A percentile compares a stretch with the other conserved stretches of the same genome.
These are phyloP conservation scores for Sequoiadendron giganteum DNA, from an alignment of 75 land plant genomes.

Conservation along the genomic window DNA sequence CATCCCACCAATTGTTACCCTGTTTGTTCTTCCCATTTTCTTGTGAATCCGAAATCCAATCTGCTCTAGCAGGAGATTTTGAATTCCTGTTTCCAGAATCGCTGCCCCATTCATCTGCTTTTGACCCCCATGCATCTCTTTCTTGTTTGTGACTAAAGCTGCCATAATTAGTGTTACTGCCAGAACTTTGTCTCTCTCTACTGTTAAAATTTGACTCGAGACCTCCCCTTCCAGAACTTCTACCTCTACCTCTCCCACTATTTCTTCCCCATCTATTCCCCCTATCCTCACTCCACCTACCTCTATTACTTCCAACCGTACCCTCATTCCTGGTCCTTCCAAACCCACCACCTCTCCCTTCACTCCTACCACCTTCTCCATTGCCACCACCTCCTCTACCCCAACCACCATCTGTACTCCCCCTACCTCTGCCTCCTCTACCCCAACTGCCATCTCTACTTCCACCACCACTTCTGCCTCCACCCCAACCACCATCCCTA, in stretches of 20 bases:
- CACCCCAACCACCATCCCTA: not conserved
- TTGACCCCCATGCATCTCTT: not conserved
- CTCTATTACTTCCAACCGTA: constrained; percentile 6
- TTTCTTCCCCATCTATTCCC: constrained; percentile 11
- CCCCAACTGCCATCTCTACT: constrained; percentile 25
- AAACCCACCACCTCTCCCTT: constrained; percentile 12
- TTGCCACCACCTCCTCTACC: constrained; percentile 14
- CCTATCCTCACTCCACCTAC: constrained; percentile 6
- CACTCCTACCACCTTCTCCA: constrained; percentile 22
- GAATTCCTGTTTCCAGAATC: constrained; percentile 43
- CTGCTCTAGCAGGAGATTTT: constrained; percentile 46
- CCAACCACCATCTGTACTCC: not conserved
- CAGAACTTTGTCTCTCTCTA: constrained; percentile 31
- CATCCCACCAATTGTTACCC: not conserved
- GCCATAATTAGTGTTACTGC: constrained; percentile 19
- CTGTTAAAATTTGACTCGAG: not conserved
- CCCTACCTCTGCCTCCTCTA: constrained; percentile 18
- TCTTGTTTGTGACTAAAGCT: not conserved
- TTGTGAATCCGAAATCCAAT: constrained; percentile 39
- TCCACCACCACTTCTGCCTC: constrained; percentile 26
- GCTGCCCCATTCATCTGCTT: constrained; percentile 26
- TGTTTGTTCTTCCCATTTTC: not conserved
- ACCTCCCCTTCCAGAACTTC: not conserved
- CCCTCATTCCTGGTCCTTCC: constrained; percentile 3
- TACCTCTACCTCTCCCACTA: constrained; percentile 10